Evolutionary conservation across 1,284 basidiomycete genomes (phyloP).

Genomic region (Fomitopsis pinicola): DNA sequence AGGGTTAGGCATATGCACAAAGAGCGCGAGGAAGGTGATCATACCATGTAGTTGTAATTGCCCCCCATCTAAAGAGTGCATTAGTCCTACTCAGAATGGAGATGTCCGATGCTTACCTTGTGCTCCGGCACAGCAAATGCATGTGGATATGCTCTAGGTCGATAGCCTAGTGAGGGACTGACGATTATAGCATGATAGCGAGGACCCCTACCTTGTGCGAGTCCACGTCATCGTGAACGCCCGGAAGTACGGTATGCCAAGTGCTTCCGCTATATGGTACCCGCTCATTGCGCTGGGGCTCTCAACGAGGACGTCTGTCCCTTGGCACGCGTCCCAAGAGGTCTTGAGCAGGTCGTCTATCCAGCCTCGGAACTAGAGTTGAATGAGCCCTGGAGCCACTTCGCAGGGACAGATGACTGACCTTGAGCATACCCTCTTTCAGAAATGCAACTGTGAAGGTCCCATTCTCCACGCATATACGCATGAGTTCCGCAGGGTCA

Average conservation of each 20-base stretch:
- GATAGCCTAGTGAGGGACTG: background rate
- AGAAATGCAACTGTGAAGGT: slow-evolving; percentile 95
- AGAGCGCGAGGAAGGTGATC: slow-evolving; percentile 9
- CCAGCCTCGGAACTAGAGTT: slow-evolving; percentile 86
- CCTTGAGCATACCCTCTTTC: slow-evolving; percentile 87
- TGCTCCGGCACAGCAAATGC: slow-evolving; percentile 95
- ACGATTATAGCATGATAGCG: too few relatives aligned
- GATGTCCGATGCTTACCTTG: slow-evolving; percentile 43
- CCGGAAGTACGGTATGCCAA: slow-evolving; percentile 90
- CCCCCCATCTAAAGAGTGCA: slow-evolving; percentile 73
- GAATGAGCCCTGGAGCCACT: slow-evolving; percentile 1
- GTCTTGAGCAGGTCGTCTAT: slow-evolving; percentile 92
- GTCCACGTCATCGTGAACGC: slow-evolving; percentile 90
- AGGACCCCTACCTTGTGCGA: slow-evolving; percentile 53
- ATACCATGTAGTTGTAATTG: slow-evolving; percentile 95
- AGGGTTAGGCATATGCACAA: background rate
- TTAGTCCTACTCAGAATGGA: background rate
- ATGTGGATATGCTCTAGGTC: slow-evolving; percentile 85
- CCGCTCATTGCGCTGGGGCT: slow-evolving; percentile 98
- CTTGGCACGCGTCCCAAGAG: slow-evolving; percentile 94
- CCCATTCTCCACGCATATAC: slow-evolving; percentile 94
- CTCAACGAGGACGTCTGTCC: slow-evolving; percentile 90
- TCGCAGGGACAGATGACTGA: slow-evolving; percentile 25
- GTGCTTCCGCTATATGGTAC: slow-evolving; percentile 94
- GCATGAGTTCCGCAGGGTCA: slow-evolving; percentile 94